These are phyloP conservation scores for Pistacia integerrima DNA, from an alignment of 345 rosid genomes.

Conservation along the genomic window DNA sequence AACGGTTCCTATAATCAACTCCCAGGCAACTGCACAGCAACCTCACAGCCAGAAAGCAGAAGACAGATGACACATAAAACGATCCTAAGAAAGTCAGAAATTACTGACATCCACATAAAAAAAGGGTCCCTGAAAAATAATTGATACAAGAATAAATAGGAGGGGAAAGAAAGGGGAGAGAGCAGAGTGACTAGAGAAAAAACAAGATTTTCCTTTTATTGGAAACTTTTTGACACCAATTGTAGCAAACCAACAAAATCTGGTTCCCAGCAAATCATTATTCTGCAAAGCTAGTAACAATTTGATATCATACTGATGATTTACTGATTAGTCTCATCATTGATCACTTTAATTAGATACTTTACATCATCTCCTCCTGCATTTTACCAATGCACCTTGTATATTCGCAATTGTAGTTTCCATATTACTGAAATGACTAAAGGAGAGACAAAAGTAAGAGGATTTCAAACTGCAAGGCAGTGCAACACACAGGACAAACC, in stretches of 20 bases:
- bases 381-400: neutral
- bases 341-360: neutral
- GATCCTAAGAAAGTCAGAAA: neutral
- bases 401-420: neutral
- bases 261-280: neutral
- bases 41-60: neutral
- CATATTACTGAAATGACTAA: neutral
- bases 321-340: neutral
- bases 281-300: neutral
- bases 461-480: neutral
- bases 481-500: conserved; percentile 45
- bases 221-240: neutral
- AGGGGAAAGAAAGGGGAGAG: neutral
- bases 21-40: neutral
- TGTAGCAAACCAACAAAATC: neutral
- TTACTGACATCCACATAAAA: neutral
- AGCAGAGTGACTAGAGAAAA: neutral
- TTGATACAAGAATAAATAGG: neutral
- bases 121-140: neutral
- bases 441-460: neutral
- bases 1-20: neutral
- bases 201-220: neutral
- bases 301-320: neutral
- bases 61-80: neutral
- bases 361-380: neutral